Base-by-base conservation (phyloP, 2,329 filamentous ascomycete genomes). In the Colletotrichum liaoningense region DNA sequence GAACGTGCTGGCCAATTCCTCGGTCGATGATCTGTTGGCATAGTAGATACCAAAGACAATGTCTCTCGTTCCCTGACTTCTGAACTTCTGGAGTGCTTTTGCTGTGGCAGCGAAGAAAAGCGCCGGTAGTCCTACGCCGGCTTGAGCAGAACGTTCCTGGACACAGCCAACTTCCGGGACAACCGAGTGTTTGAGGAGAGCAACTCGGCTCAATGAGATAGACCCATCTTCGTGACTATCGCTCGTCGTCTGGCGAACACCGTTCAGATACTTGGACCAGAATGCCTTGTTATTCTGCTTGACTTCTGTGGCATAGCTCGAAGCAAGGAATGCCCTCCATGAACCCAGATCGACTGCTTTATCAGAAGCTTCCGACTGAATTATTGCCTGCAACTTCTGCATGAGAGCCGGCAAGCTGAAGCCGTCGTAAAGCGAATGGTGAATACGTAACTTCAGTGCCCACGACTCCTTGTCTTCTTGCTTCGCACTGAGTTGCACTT, bases 381-480 rank as follows among this genome's bases (percentile, higher is more conserved):
- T 19, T 1, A 4, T 42, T 8, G 67, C 60, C 4, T 54, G 49
- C 0, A 68, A 42, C 5, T 68, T 54, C 2, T 87, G 79, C 26
- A 95, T 84, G 6, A 97, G 83, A 0, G 87, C 79, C 1, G 92
- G 89, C 5, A 98, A 84, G 77, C 94, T 97, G 73, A 97, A 87
- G 6, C 92, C 95, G 80, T 98, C 96, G 79, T 98, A 98, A 0
- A 98, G 86, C 0, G 94, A 93, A 80, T 98, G 95, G 75, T 98
- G 95, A 5, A 98, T 92, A 30, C 86, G 86, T 5, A 95, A 84
- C 2, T 88, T 83, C 4, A 91, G 67, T 0, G 75, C 54, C 77
- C 81, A 83, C 3, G 75, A 72, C 0, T 76, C 74, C 0, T 75
- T 52, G 0, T 75, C 68, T 4, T 75, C 66, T 1, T 75, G 70